Evolutionary conservation across 2,329 filamentous ascomycete genomes (phyloP).

Genomic region (Fusarium vanettenii): DNA sequence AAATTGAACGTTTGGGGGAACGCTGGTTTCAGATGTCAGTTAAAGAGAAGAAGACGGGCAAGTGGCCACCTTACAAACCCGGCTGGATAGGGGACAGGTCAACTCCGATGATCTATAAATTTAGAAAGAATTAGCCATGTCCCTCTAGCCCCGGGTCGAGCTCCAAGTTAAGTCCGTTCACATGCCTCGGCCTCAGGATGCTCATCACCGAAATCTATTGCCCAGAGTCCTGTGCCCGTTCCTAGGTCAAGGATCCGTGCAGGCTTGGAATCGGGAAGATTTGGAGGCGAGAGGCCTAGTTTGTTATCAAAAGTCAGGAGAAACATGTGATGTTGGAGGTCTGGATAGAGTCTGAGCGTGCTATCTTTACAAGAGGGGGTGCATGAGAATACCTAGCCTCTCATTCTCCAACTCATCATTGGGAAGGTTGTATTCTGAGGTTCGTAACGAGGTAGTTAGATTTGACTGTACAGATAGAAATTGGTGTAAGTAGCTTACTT

Average conservation of each 20-base stretch:
- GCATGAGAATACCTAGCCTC: background rate
- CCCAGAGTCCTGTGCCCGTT: background rate
- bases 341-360: background rate
- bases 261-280: background rate
- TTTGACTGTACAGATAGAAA: rapidly evolving
- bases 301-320: background rate
- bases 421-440: background rate
- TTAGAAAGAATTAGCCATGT: background rate
- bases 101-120: background rate
- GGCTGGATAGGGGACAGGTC: background rate
- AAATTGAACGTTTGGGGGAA: background rate
- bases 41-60: background rate
- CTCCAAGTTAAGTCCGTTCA: background rate
- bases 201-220: background rate
- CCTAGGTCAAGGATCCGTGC: background rate
- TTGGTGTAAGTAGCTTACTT: background rate
- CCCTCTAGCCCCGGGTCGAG: background rate
- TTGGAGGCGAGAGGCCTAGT: background rate
- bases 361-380: background rate
- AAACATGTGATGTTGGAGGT: background rate
- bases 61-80: background rate
- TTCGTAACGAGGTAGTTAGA: background rate
- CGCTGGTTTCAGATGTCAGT: background rate
- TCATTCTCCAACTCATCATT: background rate
- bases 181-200: background rate